These are phyloP conservation scores for Aspergillus funiculosus DNA, from an alignment of 495 filamentous ascomycete species.

Conservation along the genomic window DNA sequence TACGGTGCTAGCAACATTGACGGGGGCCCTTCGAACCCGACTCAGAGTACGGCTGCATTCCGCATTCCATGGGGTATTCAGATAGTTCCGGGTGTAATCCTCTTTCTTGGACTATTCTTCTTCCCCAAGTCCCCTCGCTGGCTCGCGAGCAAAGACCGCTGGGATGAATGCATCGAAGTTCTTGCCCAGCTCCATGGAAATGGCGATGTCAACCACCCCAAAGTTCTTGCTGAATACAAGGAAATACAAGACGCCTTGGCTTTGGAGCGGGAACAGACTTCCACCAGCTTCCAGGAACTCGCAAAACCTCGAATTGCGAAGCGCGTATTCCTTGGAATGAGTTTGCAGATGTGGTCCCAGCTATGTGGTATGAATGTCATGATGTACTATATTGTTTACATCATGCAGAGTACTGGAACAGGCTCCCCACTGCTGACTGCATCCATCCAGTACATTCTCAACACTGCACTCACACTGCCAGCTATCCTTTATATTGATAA, in stretches of 20 bases:
- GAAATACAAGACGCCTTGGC: conserved; percentile 17
- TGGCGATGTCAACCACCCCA: conserved; percentile 15
- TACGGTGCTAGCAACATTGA: conserved; percentile 36
- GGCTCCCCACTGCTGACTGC: conserved; percentile 61
- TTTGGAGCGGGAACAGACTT: conserved; percentile 26
- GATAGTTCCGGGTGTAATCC: conserved; percentile 60
- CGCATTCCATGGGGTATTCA: conserved; percentile 73
- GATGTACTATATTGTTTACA: conserved; percentile 71
- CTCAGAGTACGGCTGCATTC: conserved; percentile 53
- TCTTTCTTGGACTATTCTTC: conserved; percentile 63
- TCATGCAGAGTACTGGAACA: conserved; percentile 61
- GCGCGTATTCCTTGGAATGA: conserved; percentile 65
- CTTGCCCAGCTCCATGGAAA: conserved; percentile 51
- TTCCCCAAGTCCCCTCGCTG: conserved; percentile 70
- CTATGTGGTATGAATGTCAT: conserved; percentile 74
- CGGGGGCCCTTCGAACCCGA: conserved; percentile 50
- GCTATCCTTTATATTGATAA: conserved; percentile 54
- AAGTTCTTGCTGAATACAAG: conserved; percentile 13
- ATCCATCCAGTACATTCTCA: conserved; percentile 74
- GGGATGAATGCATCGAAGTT: conserved; percentile 61
- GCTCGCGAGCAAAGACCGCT: conserved; percentile 64
- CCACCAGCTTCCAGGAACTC: conserved; percentile 52
- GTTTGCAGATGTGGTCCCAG: conserved; percentile 72
- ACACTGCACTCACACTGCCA: conserved; percentile 59
- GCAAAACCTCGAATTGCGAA: conserved; percentile 58